Evolutionary conservation across 331 rosid genomes (phyloP).

Genomic region (Malus hybrid): DNA sequence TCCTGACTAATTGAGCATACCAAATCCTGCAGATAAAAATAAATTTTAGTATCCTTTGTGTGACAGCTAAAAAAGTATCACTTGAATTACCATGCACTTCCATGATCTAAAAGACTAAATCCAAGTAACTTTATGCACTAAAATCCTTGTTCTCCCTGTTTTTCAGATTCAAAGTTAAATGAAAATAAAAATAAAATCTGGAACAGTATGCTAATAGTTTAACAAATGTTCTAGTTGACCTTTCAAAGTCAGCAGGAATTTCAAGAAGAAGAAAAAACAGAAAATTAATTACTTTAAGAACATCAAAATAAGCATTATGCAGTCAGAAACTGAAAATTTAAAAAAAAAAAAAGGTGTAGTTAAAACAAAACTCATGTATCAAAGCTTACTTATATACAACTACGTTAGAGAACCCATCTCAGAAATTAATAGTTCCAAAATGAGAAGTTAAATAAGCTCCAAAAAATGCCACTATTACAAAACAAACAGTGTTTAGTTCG

Average conservation of each 20-base stretch:
- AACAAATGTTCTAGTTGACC: too few relatives aligned
- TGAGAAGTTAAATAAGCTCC: neutral
- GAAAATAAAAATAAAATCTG: too few relatives aligned
- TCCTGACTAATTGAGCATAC: constrained; percentile 28
- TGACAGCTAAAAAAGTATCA: neutral
- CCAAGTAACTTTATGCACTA: neutral
- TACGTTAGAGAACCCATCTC: neutral
- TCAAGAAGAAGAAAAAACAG: neutral
- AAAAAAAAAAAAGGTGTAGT: neutral
- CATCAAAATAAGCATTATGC: neutral
- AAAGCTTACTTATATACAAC: neutral
- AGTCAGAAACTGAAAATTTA: neutral
- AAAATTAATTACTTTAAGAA: neutral
- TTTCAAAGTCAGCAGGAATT: too few relatives aligned
- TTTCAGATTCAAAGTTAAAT: too few relatives aligned
- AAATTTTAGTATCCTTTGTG: neutral
- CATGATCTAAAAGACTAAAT: constrained; percentile 13
- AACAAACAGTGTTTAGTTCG: neutral
- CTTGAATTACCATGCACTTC: constrained; percentile 11
- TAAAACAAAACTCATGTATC: neutral
- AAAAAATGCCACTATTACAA: neutral
- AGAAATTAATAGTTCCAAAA: neutral
- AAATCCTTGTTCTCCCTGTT: too few relatives aligned
- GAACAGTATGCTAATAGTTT: too few relatives aligned
- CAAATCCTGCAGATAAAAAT: constrained; percentile 52